These are phyloP conservation scores for Suhomyces emberorum DNA, from an alignment of 805 yeast genomes.

Conservation along the genomic window DNA sequence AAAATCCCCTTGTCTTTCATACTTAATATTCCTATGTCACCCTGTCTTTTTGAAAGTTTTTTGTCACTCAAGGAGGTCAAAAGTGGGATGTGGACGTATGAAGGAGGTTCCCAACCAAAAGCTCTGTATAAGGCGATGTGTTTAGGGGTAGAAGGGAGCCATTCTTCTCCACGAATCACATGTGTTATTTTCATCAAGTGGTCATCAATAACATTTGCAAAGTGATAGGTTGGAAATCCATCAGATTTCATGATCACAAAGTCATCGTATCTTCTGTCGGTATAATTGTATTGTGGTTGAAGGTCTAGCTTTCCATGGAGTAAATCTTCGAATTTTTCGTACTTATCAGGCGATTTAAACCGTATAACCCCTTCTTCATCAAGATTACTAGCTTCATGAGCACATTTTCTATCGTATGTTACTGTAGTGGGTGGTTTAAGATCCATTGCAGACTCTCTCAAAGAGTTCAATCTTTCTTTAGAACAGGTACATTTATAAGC, in stretches of 20 bases:
- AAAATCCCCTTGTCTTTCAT: conserved; percentile 60
- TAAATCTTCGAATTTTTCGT: conserved; percentile 66
- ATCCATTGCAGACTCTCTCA: conserved; percentile 70
- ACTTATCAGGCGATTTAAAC: conserved; percentile 69
- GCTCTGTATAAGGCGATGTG: conserved; percentile 85
- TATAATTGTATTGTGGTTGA: conserved; percentile 72
- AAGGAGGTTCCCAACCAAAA: conserved; percentile 81
- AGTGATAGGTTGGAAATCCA: conserved; percentile 92
- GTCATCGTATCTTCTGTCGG: conserved; percentile 82
- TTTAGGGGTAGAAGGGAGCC: conserved; percentile 95
- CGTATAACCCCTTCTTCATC: conserved; percentile 48
- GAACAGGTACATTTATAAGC: conserved; percentile 90
- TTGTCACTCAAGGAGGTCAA: conserved; percentile 69
- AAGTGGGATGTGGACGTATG: conserved; percentile 85
- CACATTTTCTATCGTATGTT: conserved; percentile 85
- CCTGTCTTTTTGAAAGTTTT: conserved; percentile 82
- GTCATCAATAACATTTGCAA: conserved; percentile 95
- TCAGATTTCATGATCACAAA: conserved; percentile 90
- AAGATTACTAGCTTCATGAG: conserved; percentile 25
- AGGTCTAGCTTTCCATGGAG: conserved; percentile 74
- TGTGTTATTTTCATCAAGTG: conserved; percentile 90
- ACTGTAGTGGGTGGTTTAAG: conserved; percentile 87
- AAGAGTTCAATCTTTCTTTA: conserved; percentile 64
- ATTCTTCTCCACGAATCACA: conserved; percentile 95
- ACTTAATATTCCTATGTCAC: conserved; percentile 69